phyloP scores from a whole-genome alignment of 2,329 filamentous ascomycete species.

The Neospermospora avenae region DNA sequence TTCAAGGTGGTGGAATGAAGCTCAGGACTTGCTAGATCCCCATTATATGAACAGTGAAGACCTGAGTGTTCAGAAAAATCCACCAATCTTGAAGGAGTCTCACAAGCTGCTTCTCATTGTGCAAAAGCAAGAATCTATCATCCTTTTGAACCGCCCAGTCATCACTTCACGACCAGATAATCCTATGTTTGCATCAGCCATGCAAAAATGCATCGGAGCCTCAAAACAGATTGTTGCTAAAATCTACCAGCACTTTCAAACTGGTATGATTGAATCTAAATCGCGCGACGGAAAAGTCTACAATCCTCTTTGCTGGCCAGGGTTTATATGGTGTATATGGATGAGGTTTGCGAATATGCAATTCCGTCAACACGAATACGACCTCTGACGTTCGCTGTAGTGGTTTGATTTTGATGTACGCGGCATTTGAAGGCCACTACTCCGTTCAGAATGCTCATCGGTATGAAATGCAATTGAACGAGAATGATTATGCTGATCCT shows the following conservation, averaged over 20 bases:
- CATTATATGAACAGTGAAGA: slow-evolving; percentile 16
- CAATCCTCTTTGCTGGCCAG: slow-evolving; percentile 41
- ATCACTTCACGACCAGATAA: slow-evolving; percentile 41
- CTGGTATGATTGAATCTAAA: background rate
- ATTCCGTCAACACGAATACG: background rate
- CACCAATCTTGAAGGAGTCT: slow-evolving; percentile 26
- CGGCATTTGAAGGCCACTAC: slow-evolving; percentile 39
- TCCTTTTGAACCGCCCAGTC: slow-evolving; percentile 44
- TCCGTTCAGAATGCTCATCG: slow-evolving; percentile 12
- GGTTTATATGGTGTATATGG: slow-evolving; percentile 47
- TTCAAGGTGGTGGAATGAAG: slow-evolving; percentile 46
- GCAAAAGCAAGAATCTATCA: slow-evolving; percentile 44
- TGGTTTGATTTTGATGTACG: slow-evolving; percentile 45
- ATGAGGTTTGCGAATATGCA: slow-evolving; percentile 39
- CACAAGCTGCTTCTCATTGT: slow-evolving; percentile 40
- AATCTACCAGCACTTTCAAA: slow-evolving; percentile 29
- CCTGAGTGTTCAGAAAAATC: background rate
- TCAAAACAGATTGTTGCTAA: slow-evolving; percentile 41
- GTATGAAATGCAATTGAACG: background rate
- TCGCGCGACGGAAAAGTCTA: slow-evolving; percentile 18
- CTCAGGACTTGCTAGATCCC: slow-evolving; percentile 42
- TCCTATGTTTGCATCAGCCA: slow-evolving; percentile 40
- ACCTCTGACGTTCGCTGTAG: slow-evolving; percentile 13
- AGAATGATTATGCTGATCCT: slow-evolving; percentile 4
- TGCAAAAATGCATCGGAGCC: slow-evolving; percentile 45